phyloP scores from a whole-genome alignment of 1,284 basidiomycete species.

The Uromyces viciae-fabae region DNA sequence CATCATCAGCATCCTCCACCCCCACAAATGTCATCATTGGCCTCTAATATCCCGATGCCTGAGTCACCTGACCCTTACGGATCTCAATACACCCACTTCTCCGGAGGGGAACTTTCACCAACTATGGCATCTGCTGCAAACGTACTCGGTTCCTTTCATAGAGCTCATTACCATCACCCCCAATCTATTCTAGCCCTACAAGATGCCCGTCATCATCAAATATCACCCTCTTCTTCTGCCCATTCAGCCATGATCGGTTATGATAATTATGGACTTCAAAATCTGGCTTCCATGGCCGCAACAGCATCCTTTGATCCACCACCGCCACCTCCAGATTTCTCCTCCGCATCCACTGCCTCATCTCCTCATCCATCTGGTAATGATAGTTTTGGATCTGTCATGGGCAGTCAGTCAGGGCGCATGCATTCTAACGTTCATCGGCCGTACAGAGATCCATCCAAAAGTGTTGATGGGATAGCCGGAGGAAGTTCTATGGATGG shows the following conservation, averaged over 20 bases:
- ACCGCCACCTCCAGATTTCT: not conserved
- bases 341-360: not conserved
- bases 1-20: constrained; percentile 2
- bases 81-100: constrained; percentile 20
- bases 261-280: constrained; percentile 17
- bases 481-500: not conserved
- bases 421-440: not conserved
- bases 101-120: constrained; percentile 38
- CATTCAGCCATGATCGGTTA: not conserved
- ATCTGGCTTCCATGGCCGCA: constrained; percentile 31
- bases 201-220: not conserved
- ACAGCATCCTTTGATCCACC: not conserved
- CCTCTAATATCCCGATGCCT: not conserved
- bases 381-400: not conserved
- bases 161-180: constrained; percentile 36
- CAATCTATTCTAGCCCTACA: constrained; percentile 31
- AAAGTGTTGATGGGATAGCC: not conserved
- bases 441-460: not conserved
- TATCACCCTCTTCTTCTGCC: constrained; percentile 4
- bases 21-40: constrained; percentile 6
- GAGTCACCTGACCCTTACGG: constrained; percentile 30
- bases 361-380: not conserved
- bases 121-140: constrained; percentile 36
- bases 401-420: not conserved
- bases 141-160: constrained; percentile 39